These are phyloP conservation scores for Alternaria brassicae DNA, from an alignment of 2,329 filamentous ascomycete genomes.

Conservation along the genomic window DNA sequence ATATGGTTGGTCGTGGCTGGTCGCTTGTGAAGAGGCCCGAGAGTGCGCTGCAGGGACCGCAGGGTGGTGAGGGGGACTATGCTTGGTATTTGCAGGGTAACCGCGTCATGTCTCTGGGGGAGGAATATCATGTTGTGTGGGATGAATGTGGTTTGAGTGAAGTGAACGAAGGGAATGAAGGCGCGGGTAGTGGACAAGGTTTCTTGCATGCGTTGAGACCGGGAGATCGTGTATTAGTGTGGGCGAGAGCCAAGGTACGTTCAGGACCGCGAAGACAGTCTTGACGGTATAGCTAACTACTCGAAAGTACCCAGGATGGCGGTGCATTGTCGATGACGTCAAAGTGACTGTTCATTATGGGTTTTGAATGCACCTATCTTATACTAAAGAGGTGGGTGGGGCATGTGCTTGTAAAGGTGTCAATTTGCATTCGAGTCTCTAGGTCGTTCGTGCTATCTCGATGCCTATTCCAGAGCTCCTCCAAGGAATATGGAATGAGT, in stretches of 20 bases:
- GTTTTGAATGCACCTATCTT: conserved; percentile 13
- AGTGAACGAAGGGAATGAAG: conserved; percentile 25
- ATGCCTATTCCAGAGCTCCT: no score
- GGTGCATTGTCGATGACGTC: conserved; percentile 32
- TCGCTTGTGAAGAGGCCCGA: conserved; percentile 28
- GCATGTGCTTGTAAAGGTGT: no score
- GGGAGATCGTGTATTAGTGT: conserved; percentile 40
- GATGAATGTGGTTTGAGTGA: neutral
- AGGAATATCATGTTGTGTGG: conserved; percentile 33
- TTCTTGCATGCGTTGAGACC: conserved; percentile 35
- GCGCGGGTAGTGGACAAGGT: conserved; percentile 35
- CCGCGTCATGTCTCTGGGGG: conserved; percentile 26
- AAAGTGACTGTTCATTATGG: conserved; percentile 32
- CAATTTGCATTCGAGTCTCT: neutral
- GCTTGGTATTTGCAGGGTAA: conserved; percentile 47
- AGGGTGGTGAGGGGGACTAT: conserved; percentile 31
- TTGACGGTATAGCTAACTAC: conserved; percentile 5
- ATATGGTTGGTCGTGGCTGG: conserved; percentile 19
- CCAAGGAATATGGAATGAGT: neutral
- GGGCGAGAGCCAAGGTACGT: conserved; percentile 45
- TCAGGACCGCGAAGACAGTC: neutral
- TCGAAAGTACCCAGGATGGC: conserved; percentile 39
- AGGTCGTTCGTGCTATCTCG: neutral
- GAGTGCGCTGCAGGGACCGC: conserved; percentile 27
- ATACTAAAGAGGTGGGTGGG: neutral